Percentiles rank a stretch among this genome's conserved stretches.
Evolutionary conservation across 768 basidiomycete genomes (phyloP).

Genomic region (Psilocybe cyanescens): DNA sequence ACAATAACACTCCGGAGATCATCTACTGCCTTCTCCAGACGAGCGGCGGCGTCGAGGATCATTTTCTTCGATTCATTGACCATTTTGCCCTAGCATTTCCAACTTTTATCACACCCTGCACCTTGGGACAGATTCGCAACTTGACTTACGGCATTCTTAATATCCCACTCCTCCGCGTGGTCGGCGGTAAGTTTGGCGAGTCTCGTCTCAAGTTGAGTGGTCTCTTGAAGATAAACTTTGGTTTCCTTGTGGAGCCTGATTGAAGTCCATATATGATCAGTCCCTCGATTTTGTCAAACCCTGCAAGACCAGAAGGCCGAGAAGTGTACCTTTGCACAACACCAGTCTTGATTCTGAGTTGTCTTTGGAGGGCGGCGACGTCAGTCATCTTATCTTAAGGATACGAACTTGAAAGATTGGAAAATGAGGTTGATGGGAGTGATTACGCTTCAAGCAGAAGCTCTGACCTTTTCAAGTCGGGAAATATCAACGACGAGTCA

Average conservation of each 20-base stretch:
- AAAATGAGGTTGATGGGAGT: background rate
- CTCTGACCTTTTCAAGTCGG: background rate
- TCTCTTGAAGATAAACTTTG: constrained; percentile 66
- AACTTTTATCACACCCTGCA: background rate
- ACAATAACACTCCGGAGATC: constrained; percentile 74
- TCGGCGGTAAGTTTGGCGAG: constrained; percentile 65
- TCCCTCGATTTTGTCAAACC: constrained; percentile 2
- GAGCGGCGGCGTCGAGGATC: constrained; percentile 67
- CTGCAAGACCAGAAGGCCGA: constrained; percentile 10
- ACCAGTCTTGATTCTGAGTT: constrained; percentile 80
- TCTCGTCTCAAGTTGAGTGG: constrained; percentile 56
- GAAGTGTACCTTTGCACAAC: constrained; percentile 61
- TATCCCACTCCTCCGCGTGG: constrained; percentile 73
- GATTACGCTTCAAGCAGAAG: background rate
- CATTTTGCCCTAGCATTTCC: constrained; percentile 54
- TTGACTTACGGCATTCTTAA: constrained; percentile 66
- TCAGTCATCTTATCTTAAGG: constrained; percentile 46
- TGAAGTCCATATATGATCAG: background rate
- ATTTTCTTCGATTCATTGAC: constrained; percentile 82
- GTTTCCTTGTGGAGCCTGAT: constrained; percentile 72
- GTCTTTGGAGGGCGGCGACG: constrained; percentile 52
- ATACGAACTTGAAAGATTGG: background rate
- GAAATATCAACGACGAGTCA: constrained; percentile 1
- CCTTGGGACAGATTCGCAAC: background rate
- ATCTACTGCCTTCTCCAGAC: constrained; percentile 62